Conservation (phyloP, 2,329 filamentous ascomycete species). For the Penicillium sp. region DNA sequence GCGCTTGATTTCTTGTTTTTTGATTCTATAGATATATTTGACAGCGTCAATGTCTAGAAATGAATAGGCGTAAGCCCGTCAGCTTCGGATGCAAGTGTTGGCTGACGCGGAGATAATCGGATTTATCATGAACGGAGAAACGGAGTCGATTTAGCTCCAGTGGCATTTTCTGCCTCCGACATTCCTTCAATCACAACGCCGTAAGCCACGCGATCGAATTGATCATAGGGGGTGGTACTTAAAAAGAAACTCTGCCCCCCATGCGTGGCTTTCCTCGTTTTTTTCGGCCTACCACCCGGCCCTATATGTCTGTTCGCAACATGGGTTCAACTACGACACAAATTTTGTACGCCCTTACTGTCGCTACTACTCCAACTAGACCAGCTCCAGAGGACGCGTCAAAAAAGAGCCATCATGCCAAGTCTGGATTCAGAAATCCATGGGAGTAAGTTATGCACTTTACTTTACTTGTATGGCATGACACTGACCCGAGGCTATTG, state of each 20-base stretch:
- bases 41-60: neutral
- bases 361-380: constrained; percentile 36
- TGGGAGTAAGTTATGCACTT: constrained; percentile 37
- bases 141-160: neutral
- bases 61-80: neutral
- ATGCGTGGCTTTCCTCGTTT: constrained; percentile 27
- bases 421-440: constrained; percentile 44
- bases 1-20: neutral
- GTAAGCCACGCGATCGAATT: constrained; percentile 1
- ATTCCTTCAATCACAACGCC: constrained; percentile 8
- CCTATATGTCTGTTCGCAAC: constrained; percentile 24
- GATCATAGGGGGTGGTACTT: constrained; percentile 1
- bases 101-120: constrained; percentile 27
- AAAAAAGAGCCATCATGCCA: constrained; percentile 41
- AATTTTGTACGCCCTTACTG: constrained; percentile 43
- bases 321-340: constrained; percentile 39
- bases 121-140: neutral
- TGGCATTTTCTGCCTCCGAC: constrained; percentile 10
- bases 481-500: constrained; percentile 10
- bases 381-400: constrained; percentile 41
- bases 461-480: neutral
- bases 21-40: neutral
- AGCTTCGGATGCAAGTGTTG: neutral
- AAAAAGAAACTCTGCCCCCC: neutral
- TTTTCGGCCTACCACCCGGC: constrained; percentile 17